Evolutionary conservation across 306 rosid species (phyloP).

Genomic region (Astragalus membranaceus): DNA sequence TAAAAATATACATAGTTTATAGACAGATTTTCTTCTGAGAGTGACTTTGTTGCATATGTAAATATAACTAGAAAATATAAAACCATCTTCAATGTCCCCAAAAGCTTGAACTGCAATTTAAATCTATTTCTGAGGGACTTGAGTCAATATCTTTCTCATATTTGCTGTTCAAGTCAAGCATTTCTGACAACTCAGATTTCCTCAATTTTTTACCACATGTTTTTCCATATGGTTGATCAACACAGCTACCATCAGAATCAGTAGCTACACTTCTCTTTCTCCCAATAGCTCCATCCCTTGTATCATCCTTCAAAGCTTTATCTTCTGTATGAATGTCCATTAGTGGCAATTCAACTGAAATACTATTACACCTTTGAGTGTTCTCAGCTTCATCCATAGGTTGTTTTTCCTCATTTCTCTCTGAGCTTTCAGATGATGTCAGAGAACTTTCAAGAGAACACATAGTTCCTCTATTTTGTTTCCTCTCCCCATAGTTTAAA

Average conservation of each 20-base stretch:
- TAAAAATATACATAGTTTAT: slow-evolving; percentile 50
- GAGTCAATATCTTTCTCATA: slow-evolving; percentile 55
- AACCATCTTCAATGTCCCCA: slow-evolving; percentile 29
- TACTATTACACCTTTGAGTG: slow-evolving; percentile 19
- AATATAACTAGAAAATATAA: slow-evolving; percentile 11
- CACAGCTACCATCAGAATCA: slow-evolving; percentile 35
- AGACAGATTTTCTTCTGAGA: slow-evolving; percentile 24
- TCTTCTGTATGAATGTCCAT: slow-evolving; percentile 32
- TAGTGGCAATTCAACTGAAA: slow-evolving; percentile 44
- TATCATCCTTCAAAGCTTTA: slow-evolving; percentile 21
- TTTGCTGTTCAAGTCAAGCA: slow-evolving; percentile 66
- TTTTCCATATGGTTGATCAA: slow-evolving; percentile 51
- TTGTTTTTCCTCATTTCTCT: slow-evolving; percentile 43
- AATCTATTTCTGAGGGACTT: slow-evolving; percentile 47
- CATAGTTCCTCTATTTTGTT: slow-evolving; percentile 52
- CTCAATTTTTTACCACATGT: slow-evolving; percentile 31
- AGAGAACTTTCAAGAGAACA: slow-evolving; percentile 80
- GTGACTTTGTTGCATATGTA: slow-evolving; percentile 29
- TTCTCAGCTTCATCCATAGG: slow-evolving; percentile 20
- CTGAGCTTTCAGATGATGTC: slow-evolving; percentile 76
- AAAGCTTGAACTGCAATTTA: slow-evolving; percentile 42
- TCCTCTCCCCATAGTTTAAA: slow-evolving; percentile 33
- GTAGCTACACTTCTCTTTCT: slow-evolving; percentile 53
- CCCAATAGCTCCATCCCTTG: slow-evolving; percentile 26
- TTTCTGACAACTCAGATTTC: slow-evolving; percentile 28